Conservation (phyloP, 2,329 filamentous ascomycete species). For the Ceratocystiopsis minuta region DNA sequence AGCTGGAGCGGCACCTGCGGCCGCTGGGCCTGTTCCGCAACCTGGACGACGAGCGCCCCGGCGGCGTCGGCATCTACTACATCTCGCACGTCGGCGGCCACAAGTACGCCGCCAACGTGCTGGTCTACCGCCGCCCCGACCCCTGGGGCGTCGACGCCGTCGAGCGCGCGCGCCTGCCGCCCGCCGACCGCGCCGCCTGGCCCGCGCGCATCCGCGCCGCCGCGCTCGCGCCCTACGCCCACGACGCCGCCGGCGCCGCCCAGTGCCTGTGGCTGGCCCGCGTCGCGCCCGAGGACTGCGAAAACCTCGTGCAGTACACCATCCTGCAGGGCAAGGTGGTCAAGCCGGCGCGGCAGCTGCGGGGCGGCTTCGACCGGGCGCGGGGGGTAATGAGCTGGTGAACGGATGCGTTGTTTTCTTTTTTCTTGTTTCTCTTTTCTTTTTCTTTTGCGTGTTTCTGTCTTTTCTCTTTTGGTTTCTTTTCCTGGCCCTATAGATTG, state of each 20-base stretch:
- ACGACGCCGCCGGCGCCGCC: constrained; percentile 10
- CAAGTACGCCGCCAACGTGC: constrained; percentile 88
- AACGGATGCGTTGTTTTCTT: no score
- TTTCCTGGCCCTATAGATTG: no score
- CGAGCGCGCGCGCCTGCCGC: constrained; percentile 17
- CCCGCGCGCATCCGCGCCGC: constrained; percentile 8
- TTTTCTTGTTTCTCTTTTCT: no score
- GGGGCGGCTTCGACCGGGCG: constrained; percentile 76
- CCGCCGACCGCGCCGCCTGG: constrained; percentile 19
- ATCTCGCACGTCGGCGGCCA: constrained; percentile 93
- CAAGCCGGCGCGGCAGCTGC: constrained; percentile 68
- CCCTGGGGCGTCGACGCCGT: constrained; percentile 35
- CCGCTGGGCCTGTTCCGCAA: constrained; percentile 74
- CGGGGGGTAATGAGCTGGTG: constrained; percentile 79
- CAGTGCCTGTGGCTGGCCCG: constrained; percentile 90
- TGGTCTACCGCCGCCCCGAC: constrained; percentile 60
- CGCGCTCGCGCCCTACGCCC: constrained; percentile 10
- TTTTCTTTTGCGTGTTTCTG: neutral
- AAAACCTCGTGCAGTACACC: constrained; percentile 79
- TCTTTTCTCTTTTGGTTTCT: no score
- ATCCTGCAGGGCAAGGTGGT: constrained; percentile 86
- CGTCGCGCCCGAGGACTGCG: constrained; percentile 73
- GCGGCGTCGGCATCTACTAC: constrained; percentile 90
- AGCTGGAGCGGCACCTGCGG: constrained; percentile 77
- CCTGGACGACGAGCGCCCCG: constrained; percentile 70